Percentiles rank a stretch among this genome's conserved stretches.
These are phyloP conservation scores for Mycena rosella DNA, from an alignment of 768 basidiomycete genomes.

Conservation along the genomic window DNA sequence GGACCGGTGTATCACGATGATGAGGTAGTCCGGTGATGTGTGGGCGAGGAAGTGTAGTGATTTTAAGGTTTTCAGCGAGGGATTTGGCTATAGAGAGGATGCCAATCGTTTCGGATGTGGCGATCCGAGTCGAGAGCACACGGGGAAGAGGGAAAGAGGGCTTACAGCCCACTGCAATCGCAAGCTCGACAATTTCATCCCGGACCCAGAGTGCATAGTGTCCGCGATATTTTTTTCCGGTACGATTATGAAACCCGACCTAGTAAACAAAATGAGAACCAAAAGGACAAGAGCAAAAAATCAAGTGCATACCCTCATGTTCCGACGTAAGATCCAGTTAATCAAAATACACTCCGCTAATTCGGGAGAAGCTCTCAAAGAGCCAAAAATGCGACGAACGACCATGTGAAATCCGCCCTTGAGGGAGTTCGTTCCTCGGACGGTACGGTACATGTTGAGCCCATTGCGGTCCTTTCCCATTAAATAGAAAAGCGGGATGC, in stretches of 20 bases:
- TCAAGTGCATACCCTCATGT: neutral
- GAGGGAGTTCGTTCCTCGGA: constrained; percentile 35
- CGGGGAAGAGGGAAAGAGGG: constrained; percentile 10
- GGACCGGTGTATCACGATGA: constrained; percentile 4
- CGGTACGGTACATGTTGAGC: constrained; percentile 31
- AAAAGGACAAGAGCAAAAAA: neutral
- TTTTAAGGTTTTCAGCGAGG: neutral
- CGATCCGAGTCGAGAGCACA: constrained; percentile 1
- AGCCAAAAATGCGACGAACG: constrained; percentile 34
- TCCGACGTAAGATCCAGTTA: constrained; percentile 3
- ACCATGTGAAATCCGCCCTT: constrained; percentile 38
- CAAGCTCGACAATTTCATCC: constrained; percentile 11
- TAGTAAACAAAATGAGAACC: neutral
- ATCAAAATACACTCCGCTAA: neutral
- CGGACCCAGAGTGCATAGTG: neutral
- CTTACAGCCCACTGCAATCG: neutral
- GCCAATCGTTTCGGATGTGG: neutral
- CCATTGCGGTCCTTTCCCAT: constrained; percentile 35
- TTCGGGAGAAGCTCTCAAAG: constrained; percentile 35
- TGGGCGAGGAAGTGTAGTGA: constrained; percentile 5
- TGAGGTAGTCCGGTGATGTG: constrained; percentile 6
- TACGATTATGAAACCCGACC: constrained; percentile 11
- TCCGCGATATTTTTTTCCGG: neutral
- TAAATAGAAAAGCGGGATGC: constrained; percentile 29
- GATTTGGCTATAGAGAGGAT: constrained; percentile 6